Evolutionary conservation across 1,139 yeast species (phyloP), one percentile per base, ranked within the genome.

Genomic region (Schwanniomyces etchellsii): DNA sequence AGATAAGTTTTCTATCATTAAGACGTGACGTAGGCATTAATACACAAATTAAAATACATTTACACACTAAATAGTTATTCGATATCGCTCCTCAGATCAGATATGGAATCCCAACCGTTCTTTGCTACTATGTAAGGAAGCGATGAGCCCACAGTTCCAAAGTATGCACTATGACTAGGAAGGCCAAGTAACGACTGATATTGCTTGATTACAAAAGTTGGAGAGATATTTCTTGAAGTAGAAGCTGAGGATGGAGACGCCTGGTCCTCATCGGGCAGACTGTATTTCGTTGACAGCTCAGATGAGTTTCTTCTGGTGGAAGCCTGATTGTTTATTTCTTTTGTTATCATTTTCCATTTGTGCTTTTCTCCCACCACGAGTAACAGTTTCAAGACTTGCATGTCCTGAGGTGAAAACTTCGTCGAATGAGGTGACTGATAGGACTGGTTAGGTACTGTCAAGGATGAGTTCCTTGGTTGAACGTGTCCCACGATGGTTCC

Each of bases 331-430:
- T 65, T 65, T 31, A 65, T 62, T 34, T 64, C 70, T 41, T 60
- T 64, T 27, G 72, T 65, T 38, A 65, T 61, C 41, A 62, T 69
- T 42, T 65, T 65, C 72, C 72, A 65, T 42, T 65, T 65, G 45
- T 61, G 59, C 37, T 65, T 65, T 35, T 65, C 72, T 5, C 70
- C 71, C 1, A 65, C 56, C 15, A 52, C 50, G 30, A 65, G 48
- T 27, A 65, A 49, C 39, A 62, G 70, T 34, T 56, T 56, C 35
- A 65, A 51, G 20, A 64, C 53, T 36, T 56, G 65, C 24, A 64
- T 50, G 35, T 65, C 71, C 31, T 59, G 65, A 11, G 57, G 52
- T 4, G 56, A 38, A 38, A 65, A 63, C 39, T 59, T 62, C 21
- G n/a, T 7, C 22, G 24, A 16, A 10, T 17, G 14, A 7, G 21